phyloP scores from a whole-genome alignment of 169 alveolate genomes.

The Plasmodium malariae region DNA sequence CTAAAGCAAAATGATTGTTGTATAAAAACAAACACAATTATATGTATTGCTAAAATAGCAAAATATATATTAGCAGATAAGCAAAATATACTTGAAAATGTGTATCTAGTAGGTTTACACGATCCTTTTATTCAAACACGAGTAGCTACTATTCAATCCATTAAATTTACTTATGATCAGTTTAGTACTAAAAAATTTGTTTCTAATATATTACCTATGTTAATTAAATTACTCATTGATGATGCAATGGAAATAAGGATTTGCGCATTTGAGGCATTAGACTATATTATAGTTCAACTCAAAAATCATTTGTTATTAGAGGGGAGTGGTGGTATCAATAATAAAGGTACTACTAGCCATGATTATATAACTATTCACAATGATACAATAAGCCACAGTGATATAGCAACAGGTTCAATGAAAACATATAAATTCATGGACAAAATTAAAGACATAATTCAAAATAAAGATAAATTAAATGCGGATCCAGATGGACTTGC shows the following conservation, averaged over 20 bases:
- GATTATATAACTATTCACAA: neutral
- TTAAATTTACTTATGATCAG: constrained; percentile 81
- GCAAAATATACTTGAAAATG: constrained; percentile 83
- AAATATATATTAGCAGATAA: constrained; percentile 78
- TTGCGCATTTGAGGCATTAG: constrained; percentile 79
- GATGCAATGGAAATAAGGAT: constrained; percentile 62
- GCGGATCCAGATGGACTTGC: neutral
- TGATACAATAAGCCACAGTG: neutral
- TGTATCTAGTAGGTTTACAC: constrained; percentile 78
- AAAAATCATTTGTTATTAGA: constrained; percentile 5
- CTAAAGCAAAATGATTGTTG: constrained; percentile 81
- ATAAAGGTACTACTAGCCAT: neutral
- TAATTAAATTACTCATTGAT: constrained; percentile 80
- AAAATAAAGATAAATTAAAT: neutral
- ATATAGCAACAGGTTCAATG: neutral
- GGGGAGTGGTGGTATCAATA: neutral
- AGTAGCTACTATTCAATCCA: constrained; percentile 78
- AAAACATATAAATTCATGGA: constrained; percentile 17
- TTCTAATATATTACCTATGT: constrained; percentile 77
- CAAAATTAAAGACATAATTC: constrained; percentile 12
- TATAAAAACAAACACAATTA: constrained; percentile 81
- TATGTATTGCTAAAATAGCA: constrained; percentile 84
- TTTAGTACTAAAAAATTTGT: constrained; percentile 77
- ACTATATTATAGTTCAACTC: constrained; percentile 49
- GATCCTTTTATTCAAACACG: constrained; percentile 80